Conservation (phyloP, 2,329 filamentous ascomycete species). For the Fusarium algeriense region DNA sequence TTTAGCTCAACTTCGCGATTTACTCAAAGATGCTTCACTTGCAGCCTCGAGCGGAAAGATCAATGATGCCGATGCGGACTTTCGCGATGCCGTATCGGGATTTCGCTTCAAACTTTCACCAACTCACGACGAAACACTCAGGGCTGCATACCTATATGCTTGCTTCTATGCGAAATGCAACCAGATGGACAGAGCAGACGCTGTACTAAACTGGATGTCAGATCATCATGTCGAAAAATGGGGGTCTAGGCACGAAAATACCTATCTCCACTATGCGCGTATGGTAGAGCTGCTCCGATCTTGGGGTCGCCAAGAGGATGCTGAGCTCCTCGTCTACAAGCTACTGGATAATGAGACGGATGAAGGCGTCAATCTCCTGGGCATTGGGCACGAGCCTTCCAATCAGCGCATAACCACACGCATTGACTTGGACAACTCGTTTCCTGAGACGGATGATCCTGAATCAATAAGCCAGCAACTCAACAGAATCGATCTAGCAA, state of each 20-base stretch:
- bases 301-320: neutral
- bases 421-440: neutral
- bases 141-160: neutral
- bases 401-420: no score
- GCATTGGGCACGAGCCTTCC: neutral
- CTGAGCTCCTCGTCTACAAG: neutral
- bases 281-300: neutral
- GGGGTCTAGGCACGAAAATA: neutral
- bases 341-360: neutral
- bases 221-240: neutral
- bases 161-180: neutral
- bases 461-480: neutral
- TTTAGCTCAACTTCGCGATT: neutral
- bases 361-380: neutral
- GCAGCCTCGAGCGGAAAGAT: neutral
- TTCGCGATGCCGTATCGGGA: neutral
- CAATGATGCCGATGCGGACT: neutral
- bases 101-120: neutral
- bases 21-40: neutral
- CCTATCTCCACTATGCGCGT: neutral
- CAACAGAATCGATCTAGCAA: neutral
- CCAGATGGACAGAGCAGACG: neutral
- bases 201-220: neutral
- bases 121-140: neutral
- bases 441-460: neutral